Base-by-base conservation (phyloP, 352 stramenopile species). In the Globisporangium cystogenes region DNA sequence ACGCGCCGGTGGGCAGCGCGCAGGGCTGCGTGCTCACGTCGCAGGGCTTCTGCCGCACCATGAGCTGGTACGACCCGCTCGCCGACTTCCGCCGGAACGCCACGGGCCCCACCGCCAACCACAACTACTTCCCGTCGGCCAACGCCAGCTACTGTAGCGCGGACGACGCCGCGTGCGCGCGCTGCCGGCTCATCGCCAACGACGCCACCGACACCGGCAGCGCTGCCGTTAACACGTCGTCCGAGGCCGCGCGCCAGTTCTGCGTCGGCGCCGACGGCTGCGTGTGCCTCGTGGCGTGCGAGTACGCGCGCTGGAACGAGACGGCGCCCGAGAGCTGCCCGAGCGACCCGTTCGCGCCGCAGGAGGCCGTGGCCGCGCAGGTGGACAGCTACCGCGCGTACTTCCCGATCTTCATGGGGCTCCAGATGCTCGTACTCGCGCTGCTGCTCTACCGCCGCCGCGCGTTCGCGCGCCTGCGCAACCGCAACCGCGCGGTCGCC, bases 71-170 rank as follows among this genome's bases (percentile, higher is more conserved):
- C 55, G 62, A 80, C 41, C 21, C 55, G 1, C 57, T 46, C 41
- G 51, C 68, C n/a, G 80, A 91, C 64, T 91, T 59, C 54, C 80
- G 75, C 4, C 71, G 72, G 47, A 82, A 86, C 52, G 66, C 75
- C 39, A 47, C 69, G 49, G 39, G 46, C 10, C 18, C 62, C 4
- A 74, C 56, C 21, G 66, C 64, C 33, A 77, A 62, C 67, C 79
- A 78, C 55, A 87, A 87, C 51, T 86, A 78, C 65, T 91, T 76
- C 50, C 77, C 80, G 27, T 79, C 70, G 3, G 29, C 53, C 43
- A 89, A 91, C 59, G 43, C 80, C 16, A 77, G 67, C 6, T 91
- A 89, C 66, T 89, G 80, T 56, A 66, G 84, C 31, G 40, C 66
- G 15, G 57, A 40, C 14, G 77, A 91, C 53, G 54, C 66, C 0